Base-by-base conservation (phyloP, 1,284 basidiomycete species). In the Kwoniella shivajii region DNA sequence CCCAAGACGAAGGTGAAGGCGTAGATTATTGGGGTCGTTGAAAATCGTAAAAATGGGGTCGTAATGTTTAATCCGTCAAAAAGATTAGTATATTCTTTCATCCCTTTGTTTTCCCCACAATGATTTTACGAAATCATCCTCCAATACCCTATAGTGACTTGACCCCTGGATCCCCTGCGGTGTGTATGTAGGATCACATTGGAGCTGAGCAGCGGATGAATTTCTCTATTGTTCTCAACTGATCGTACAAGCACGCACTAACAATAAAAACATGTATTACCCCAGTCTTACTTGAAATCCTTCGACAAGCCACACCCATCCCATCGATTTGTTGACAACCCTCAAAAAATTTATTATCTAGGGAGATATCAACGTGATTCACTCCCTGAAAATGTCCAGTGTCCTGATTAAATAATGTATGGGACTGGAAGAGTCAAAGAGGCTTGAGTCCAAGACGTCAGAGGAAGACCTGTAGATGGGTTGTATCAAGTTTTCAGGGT, bases 211-310 rank as follows among this genome's bases (percentile, higher is more conserved):
- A n/a, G n/a, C n/a, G n/a, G n/a, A n/a, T n/a, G n/a, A n/a, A n/a
- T n/a, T n/a, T n/a, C n/a, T n/a, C n/a, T n/a, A 47, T 47, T 47
- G 45, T 34, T 47, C 45, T 47, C 45, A 47, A 47, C 45, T 18
- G 45, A n/a, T 36, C 10, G 13, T 18, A 30, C 45, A 33, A 47
- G 45, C 45, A 47, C 16, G n/a, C 31, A n/a, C 16, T 24, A 42
- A 22, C 6, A 42, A 42, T 4, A 22, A 42, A 42, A 24, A 5
- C 7, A 26, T 9, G 11, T 4, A 9, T 42, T 24, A 33, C 45
- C 45, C 45, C 45, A 47, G 45, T 47, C 45, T 47, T 47, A 47
- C 45, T 36, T 24, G n/a, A 47, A 47, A 47, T 47, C 27, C 10
- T 33, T 22, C n/a, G 18, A 33, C 45, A 47, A 47, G 45, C 45